Conservation (phyloP, 192 early-diverging fungal genomes). For the Coemansia biformis region DNA sequence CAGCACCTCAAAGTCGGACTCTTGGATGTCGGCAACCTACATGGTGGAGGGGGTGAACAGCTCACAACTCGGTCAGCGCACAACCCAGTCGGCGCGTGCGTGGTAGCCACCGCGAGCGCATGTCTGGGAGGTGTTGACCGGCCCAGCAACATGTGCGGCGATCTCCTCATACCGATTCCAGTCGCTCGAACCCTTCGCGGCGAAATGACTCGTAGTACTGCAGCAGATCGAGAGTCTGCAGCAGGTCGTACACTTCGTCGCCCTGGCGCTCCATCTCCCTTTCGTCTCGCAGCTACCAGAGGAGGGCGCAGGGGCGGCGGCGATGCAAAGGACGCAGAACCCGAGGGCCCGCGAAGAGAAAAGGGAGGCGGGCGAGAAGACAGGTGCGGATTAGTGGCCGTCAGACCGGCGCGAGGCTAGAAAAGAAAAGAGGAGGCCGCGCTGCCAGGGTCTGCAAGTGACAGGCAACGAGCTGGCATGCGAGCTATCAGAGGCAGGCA, state of each 20-base stretch:
- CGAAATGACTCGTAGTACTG: slow-evolving; percentile 40
- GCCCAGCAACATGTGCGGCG: too few relatives aligned
- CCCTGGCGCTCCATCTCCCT: slow-evolving; percentile 24
- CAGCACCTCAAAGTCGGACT: slow-evolving; percentile 44
- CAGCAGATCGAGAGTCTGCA: slow-evolving; percentile 23
- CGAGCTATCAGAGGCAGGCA: too few relatives aligned
- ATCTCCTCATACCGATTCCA: slow-evolving; percentile 42
- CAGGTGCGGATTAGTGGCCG: too few relatives aligned
- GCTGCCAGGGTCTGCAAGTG: too few relatives aligned
- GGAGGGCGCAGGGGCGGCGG: neutral
- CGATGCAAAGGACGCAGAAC: neutral
- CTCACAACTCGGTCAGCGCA: too few relatives aligned
- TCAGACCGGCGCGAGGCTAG: too few relatives aligned
- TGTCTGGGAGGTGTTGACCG: too few relatives aligned
- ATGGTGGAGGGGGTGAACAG: neutral
- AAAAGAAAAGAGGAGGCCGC: too few relatives aligned
- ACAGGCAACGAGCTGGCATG: too few relatives aligned
- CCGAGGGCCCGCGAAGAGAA: neutral
- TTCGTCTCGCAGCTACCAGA: slow-evolving; percentile 6
- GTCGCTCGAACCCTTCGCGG: slow-evolving; percentile 42
- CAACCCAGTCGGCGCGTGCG: too few relatives aligned
- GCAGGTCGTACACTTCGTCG: slow-evolving; percentile 29
- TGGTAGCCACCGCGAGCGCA: too few relatives aligned
- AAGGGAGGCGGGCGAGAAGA: too few relatives aligned
- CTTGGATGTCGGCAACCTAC: slow-evolving; percentile 46